Evolutionary conservation across 2,329 filamentous ascomycete genomes (phyloP).

Genomic region (Colletotrichum sp.): DNA sequence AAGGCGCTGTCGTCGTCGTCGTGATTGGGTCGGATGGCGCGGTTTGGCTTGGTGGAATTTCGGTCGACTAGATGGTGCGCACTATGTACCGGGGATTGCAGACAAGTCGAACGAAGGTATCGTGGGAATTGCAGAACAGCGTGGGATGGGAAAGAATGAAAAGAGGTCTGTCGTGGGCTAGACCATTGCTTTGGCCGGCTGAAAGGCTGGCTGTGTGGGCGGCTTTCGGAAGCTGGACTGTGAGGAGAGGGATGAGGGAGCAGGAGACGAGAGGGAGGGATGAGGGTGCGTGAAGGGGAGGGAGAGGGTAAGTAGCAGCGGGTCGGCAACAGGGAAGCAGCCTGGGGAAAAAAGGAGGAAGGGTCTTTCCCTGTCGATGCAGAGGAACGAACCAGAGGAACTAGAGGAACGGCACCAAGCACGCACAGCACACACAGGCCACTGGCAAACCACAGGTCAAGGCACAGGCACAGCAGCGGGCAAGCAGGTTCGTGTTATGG

Average conservation of each 20-base stretch:
- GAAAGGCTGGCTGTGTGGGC: background rate
- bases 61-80: background rate
- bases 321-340: constrained; percentile 12
- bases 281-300: constrained; percentile 15
- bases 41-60: background rate
- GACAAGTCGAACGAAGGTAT: constrained; percentile 3
- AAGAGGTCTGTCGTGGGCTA: constrained; percentile 1
- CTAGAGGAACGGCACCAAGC: background rate
- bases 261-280: constrained; percentile 11
- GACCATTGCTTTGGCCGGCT: constrained; percentile 11
- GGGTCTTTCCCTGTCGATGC: constrained; percentile 5
- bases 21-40: constrained; percentile 2
- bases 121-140: constrained; percentile 2
- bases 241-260: constrained; percentile 14
- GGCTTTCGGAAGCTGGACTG: background rate
- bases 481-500: background rate
- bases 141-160: background rate
- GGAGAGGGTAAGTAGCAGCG: constrained; percentile 1
- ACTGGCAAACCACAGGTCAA: background rate
- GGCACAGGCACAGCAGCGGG: background rate
- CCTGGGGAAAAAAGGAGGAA: constrained; percentile 18
- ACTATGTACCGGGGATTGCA: background rate
- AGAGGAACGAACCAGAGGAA: background rate
- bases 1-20: background rate
- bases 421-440: background rate